Conservation (phyloP, 202 grass and related monocot species). For the Digitaria exilis region DNA sequence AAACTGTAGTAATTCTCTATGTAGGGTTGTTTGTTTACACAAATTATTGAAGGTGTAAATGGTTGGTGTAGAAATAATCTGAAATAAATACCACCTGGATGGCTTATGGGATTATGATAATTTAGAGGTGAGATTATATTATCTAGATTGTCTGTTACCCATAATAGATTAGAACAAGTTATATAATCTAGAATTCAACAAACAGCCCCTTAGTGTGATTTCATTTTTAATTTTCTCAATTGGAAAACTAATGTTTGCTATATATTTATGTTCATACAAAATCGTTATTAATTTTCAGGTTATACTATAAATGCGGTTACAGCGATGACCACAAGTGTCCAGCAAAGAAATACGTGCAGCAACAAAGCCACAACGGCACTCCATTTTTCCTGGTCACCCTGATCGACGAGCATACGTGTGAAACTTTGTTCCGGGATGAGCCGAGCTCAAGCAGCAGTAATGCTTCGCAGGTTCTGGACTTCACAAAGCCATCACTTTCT, state of each 20-base stretch:
- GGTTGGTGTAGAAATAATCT: no score
- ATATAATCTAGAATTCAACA: no score
- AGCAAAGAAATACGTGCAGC: constrained; percentile 77
- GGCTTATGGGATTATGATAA: no score
- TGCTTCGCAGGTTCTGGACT: constrained; percentile 42
- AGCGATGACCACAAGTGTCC: constrained; percentile 50
- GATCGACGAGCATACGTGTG: constrained; percentile 50
- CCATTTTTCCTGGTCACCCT: constrained; percentile 50
- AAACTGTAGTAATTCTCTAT: no score
- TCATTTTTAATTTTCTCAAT: neutral
- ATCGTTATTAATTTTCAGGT: constrained; percentile 30
- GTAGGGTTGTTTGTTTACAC: no score
- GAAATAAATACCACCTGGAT: no score
- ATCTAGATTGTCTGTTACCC: no score
- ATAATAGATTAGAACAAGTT: no score
- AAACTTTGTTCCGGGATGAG: constrained; percentile 27
- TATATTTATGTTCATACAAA: neutral
- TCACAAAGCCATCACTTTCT: constrained; percentile 39
- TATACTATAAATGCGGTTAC: constrained; percentile 73
- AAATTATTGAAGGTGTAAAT: no score
- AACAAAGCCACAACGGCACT: constrained; percentile 32
- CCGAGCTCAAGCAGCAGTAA: constrained; percentile 30
- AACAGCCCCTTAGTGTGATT: no score
- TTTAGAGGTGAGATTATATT: no score
- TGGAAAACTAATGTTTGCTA: neutral